Evolutionary conservation across 768 basidiomycete genomes (phyloP), one percentile per base, ranked within the genome.

Genomic region (Podaxis sp.): DNA sequence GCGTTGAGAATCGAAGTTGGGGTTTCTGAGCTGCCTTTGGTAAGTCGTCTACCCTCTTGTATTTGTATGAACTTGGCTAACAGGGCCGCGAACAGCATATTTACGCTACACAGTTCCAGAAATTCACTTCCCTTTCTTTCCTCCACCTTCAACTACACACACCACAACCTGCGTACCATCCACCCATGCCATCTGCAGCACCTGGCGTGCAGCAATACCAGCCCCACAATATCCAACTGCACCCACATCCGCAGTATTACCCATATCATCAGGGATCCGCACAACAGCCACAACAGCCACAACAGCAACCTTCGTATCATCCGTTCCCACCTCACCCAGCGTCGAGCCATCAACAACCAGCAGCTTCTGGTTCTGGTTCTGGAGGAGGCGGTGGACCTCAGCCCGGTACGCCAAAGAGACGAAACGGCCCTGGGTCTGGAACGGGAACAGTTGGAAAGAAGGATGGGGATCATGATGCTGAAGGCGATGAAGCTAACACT

Each of bases 1-100:
- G 87, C 85, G 4, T 71, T 90, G 11, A 81, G 87, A 44, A 84
- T 87, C 33, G 75, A 81, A 40, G 85, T 88, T 62, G 77, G 80
- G 10, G 77, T 83, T 30, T 82, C 82, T 3, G 84, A 84, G 55
- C 75, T 79, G 65, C 76, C 79, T 3, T 69, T 88, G 41, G 85
- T 86, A 66, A 61, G 81, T 73, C 30, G 24, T 41, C 48, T 33
- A 24, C 22, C 26, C 56, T 38, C 37, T 59, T 20, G n/a, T 56
- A 26, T 20, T 36, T 30, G 40, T 46, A 24, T 13, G 12, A n/a
- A 22, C 28, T 50, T 37, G 8, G 41, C 40, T 13, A 2, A 37
- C 40, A 15, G 22, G 44, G 50, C 38, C 6, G 5, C 22, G 49
- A 28, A 24, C 64, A 87, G 86, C 75, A 88, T 70, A 79, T 82